Percentiles rank a stretch among this genome's conserved stretches.
These are phyloP conservation scores for Rhodotorula sp. DNA, from an alignment of 1,284 basidiomycete species.

Conservation along the genomic window DNA sequence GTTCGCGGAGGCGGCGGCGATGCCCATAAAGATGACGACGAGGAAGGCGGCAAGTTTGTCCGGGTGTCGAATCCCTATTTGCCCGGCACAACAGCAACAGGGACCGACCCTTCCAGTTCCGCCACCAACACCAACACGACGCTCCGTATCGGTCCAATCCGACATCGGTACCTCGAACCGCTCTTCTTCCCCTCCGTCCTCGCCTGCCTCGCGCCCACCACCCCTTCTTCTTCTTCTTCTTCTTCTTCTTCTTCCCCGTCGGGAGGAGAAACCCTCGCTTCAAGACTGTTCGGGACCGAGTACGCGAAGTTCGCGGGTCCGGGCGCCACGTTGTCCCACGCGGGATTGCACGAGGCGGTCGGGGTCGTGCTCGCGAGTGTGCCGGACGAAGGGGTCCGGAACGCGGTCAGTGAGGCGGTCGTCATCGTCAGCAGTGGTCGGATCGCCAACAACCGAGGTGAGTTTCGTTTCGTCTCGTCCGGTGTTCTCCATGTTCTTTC, in stretches of 20 bases:
- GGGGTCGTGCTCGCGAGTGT: constrained; percentile 54
- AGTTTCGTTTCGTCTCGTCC: constrained; percentile 37
- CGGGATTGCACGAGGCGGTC: constrained; percentile 45
- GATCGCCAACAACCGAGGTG: constrained; percentile 69
- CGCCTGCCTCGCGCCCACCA: constrained; percentile 32
- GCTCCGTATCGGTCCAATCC: constrained; percentile 76
- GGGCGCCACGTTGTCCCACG: not conserved
- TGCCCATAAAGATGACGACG: constrained; percentile 38
- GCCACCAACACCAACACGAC: constrained; percentile 50
- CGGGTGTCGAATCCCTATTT: constrained; percentile 75
- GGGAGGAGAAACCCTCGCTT: not conserved
- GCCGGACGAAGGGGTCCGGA: constrained; percentile 56
- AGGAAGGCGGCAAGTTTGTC: constrained; percentile 64
- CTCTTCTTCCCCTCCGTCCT: constrained; percentile 67
- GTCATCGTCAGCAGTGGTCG: constrained; percentile 71
- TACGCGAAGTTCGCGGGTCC: constrained; percentile 14
- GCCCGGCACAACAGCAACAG: constrained; percentile 53
- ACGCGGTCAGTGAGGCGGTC: constrained; percentile 74
- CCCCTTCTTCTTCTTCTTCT: constrained; percentile 7
- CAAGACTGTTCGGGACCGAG: constrained; percentile 32
- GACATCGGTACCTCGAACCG: constrained; percentile 87
- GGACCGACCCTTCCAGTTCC: constrained; percentile 47
- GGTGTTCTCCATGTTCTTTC: not conserved
- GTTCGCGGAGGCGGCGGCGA: constrained; percentile 50
- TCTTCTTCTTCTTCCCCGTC: not conserved